Conservation (phyloP, 2,329 filamentous ascomycete genomes). For the Aspergillus viridinutans region DNA sequence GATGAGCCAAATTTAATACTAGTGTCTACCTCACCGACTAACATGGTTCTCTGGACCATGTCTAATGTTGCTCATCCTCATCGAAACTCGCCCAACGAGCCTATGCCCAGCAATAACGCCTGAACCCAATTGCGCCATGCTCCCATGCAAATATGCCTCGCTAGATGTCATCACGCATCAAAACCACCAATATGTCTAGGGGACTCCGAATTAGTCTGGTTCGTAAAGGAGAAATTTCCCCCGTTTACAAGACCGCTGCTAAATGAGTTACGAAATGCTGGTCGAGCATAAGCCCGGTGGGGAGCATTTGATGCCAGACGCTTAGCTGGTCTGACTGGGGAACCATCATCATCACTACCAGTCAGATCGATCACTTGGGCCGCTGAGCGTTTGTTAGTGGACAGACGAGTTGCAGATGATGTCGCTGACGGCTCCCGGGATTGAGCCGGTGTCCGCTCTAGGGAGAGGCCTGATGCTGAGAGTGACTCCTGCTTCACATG, state of each 20-base stretch:
- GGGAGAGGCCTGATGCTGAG: constrained; percentile 15
- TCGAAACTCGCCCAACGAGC: constrained; percentile 2
- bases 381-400: constrained; percentile 45
- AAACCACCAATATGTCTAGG: constrained; percentile 7
- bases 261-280: constrained; percentile 19
- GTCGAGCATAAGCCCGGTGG: constrained; percentile 18
- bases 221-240: constrained; percentile 14
- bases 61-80: background rate
- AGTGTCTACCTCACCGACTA: background rate
- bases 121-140: constrained; percentile 14
- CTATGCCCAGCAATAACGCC: constrained; percentile 2
- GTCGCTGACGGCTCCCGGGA: constrained; percentile 37
- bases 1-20: background rate
- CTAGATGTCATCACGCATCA: constrained; percentile 12
- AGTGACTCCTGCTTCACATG: constrained; percentile 37
- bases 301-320: constrained; percentile 24
- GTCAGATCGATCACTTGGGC: constrained; percentile 53
- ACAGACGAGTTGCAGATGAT: constrained; percentile 31
- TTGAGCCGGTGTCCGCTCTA: constrained; percentile 33
- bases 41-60: background rate
- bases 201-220: constrained; percentile 14
- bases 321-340: constrained; percentile 35
- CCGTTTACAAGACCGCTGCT: constrained; percentile 18
- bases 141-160: constrained; percentile 16
- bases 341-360: constrained; percentile 48